These are phyloP conservation scores for Vaccinium vitisidaea DNA, from an alignment of 148 eudicot genomes.

Conservation along the genomic window DNA sequence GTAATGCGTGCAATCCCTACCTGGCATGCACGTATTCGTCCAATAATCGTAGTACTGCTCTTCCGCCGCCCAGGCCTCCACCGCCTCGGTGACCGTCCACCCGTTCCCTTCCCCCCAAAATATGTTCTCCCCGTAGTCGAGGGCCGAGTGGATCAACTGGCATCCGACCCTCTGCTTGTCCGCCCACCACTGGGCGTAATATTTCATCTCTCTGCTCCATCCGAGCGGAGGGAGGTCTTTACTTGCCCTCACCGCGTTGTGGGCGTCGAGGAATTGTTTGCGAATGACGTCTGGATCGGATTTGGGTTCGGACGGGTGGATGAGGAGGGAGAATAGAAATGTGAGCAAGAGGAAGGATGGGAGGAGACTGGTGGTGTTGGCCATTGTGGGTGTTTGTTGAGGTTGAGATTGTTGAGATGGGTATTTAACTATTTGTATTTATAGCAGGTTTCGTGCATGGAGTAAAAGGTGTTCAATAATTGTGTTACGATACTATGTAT, in stretches of 20 bases:
- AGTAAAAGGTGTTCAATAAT: too few species aligned
- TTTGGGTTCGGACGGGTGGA: neutral
- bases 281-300: neutral
- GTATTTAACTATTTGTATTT: too few species aligned
- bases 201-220: neutral
- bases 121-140: neutral
- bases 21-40: constrained; percentile 21
- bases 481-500: too few species aligned
- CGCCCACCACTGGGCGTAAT: neutral
- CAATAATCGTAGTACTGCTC: constrained; percentile 19
- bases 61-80: constrained; percentile 25
- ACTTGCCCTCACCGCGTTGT: neutral
- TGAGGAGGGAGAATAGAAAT: neutral
- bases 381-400: neutral
- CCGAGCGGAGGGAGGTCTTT: neutral
- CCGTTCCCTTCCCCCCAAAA: neutral
- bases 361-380: neutral
- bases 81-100: constrained; percentile 24
- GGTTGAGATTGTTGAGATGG: neutral
- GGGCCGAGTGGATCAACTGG: neutral
- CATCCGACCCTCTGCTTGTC: constrained; percentile 10
- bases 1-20: constrained; percentile 33
- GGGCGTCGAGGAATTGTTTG: neutral
- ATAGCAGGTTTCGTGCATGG: too few species aligned
- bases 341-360: neutral